These are phyloP conservation scores for Geotrichum carabidarum DNA, from an alignment of 1,139 yeast genomes.

Conservation along the genomic window DNA sequence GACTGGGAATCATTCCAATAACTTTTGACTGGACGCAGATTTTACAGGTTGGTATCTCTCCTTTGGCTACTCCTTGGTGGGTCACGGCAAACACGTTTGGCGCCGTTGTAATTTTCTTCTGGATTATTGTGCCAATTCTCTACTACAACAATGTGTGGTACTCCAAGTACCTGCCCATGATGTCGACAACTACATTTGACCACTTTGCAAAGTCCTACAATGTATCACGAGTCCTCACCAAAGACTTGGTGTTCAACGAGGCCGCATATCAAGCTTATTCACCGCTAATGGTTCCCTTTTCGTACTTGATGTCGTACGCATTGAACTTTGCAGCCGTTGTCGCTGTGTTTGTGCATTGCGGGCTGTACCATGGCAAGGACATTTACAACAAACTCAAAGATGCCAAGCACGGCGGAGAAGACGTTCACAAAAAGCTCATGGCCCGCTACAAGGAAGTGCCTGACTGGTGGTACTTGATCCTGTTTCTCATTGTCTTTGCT, in stretches of 20 bases:
- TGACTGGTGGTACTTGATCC: slow-evolving; percentile 41
- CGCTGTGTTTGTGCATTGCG: slow-evolving; percentile 45
- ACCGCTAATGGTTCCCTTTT: slow-evolving; percentile 49
- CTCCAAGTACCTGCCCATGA: slow-evolving; percentile 46
- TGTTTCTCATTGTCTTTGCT: slow-evolving; percentile 39
- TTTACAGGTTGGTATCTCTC: slow-evolving; percentile 36
- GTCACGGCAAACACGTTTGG: slow-evolving; percentile 43
- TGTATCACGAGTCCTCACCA: slow-evolving; percentile 42
- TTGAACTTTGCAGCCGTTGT: slow-evolving; percentile 47
- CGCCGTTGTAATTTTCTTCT: slow-evolving; percentile 37
- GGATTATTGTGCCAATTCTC: slow-evolving; percentile 39
- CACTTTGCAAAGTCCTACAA: slow-evolving; percentile 39
- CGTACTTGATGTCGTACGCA: slow-evolving; percentile 36
- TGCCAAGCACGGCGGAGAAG: slow-evolving; percentile 10
- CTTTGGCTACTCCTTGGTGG: slow-evolving; percentile 52
- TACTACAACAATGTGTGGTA: slow-evolving; percentile 44
- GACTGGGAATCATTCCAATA: slow-evolving; percentile 50
- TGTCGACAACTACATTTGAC: slow-evolving; percentile 41
- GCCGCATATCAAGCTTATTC: slow-evolving; percentile 36
- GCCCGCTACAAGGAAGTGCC: slow-evolving; percentile 42
- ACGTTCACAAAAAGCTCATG: slow-evolving; percentile 47
- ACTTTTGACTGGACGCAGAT: slow-evolving; percentile 46
- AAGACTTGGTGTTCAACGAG: slow-evolving; percentile 41
- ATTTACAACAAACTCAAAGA: slow-evolving; percentile 28
- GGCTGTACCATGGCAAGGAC: slow-evolving; percentile 43